Evolutionary conservation across 2,329 filamentous ascomycete species (phyloP).

Genomic region (Ophiocordyceps camponoti-floridani): DNA sequence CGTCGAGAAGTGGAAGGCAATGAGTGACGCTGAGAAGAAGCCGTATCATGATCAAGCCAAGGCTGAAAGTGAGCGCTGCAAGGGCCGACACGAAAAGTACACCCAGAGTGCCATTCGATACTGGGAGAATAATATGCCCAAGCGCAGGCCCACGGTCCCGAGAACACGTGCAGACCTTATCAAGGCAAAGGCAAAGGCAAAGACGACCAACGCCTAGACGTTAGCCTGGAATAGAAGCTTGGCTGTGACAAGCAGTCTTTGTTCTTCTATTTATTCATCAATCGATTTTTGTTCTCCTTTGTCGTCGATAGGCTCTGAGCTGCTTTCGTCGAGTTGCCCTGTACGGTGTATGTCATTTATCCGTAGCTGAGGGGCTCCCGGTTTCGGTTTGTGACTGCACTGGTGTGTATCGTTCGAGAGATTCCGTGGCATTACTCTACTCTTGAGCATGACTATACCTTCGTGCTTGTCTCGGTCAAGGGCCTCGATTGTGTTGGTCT

Average conservation of each 20-base stretch:
- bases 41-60: constrained; percentile 15
- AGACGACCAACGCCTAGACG: not conserved
- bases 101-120: not conserved
- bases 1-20: constrained; percentile 21
- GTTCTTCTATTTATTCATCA: too few species aligned
- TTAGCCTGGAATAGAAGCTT: not conserved
- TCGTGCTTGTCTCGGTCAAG: not conserved
- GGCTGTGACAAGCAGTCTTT: too few species aligned
- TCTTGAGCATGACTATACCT: not conserved
- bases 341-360: not conserved
- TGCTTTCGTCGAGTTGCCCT: not conserved
- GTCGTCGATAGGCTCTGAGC: not conserved
- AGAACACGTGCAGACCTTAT: not conserved
- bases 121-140: not conserved
- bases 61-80: constrained; percentile 1
- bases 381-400: not conserved
- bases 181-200: not conserved
- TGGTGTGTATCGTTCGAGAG: not conserved
- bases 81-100: constrained; percentile 5
- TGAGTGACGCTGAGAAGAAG: constrained; percentile 23
- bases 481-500: not conserved
- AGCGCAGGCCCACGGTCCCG: not conserved
- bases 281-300: not conserved
- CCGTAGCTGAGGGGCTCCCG: not conserved
- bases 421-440: not conserved